These are phyloP conservation scores for Leccinum broughii DNA, from an alignment of 768 basidiomycete species.

Conservation along the genomic window DNA sequence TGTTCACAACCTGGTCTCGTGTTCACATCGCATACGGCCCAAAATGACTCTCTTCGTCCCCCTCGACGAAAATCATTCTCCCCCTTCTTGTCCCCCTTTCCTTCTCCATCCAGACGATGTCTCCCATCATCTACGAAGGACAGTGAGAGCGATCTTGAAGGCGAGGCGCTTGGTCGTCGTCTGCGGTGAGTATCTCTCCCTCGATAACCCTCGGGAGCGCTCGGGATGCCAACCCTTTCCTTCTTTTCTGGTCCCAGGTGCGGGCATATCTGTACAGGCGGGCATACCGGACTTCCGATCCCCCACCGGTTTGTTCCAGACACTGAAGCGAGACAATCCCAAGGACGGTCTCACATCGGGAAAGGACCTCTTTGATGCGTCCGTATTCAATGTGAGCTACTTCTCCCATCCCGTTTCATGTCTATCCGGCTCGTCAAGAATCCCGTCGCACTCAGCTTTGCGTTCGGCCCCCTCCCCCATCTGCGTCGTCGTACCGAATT, in stretches of 20 bases:
- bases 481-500: conserved; percentile 3
- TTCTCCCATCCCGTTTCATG: conserved; percentile 1
- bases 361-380: conserved; percentile 89
- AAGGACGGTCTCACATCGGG: conserved; percentile 70
- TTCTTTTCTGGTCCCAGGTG: conserved; percentile 48
- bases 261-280: conserved; percentile 84
- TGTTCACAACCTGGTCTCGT: conserved; percentile 19
- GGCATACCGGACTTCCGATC: conserved; percentile 93
- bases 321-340: conserved; percentile 76
- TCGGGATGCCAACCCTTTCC: conserved; percentile 1
- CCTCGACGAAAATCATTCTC: conserved; percentile 47
- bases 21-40: conserved; percentile 30
- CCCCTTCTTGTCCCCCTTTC: conserved; percentile 57
- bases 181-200: conserved; percentile 58
- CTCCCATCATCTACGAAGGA: conserved; percentile 48
- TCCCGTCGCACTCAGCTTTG: neutral
- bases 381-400: conserved; percentile 74
- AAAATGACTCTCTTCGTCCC: conserved; percentile 68
- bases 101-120: conserved; percentile 49
- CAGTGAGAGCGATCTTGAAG: conserved; percentile 69
- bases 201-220: conserved; percentile 13
- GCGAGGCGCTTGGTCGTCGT: conserved; percentile 85
- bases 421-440: conserved; percentile 7
- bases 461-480: neutral
- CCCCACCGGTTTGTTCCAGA: conserved; percentile 74